Evolutionary conservation across 2,329 filamentous ascomycete species (phyloP).

Genomic region (Colletotrichum caudatum): DNA sequence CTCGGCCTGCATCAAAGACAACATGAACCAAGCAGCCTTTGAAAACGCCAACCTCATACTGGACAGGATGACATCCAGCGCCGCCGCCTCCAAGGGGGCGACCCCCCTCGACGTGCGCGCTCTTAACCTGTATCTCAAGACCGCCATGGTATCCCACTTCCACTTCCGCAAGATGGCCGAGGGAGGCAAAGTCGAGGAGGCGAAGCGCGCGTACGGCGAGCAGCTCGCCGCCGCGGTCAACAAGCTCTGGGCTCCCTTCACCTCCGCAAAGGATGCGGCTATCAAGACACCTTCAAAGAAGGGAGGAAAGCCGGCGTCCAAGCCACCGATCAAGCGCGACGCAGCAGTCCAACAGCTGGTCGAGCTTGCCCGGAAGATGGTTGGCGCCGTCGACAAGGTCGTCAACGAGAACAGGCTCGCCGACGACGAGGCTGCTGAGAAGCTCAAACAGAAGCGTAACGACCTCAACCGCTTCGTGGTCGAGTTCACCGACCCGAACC

Average conservation of each 20-base stretch:
- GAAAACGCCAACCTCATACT: slow-evolving; percentile 74
- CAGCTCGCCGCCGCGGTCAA: slow-evolving; percentile 65
- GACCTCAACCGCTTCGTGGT: slow-evolving; percentile 48
- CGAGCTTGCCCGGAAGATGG: slow-evolving; percentile 60
- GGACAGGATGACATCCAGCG: slow-evolving; percentile 66
- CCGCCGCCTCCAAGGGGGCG: slow-evolving; percentile 33
- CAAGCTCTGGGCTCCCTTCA: slow-evolving; percentile 64
- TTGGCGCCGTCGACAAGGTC: slow-evolving; percentile 59
- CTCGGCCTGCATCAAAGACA: slow-evolving; percentile 79
- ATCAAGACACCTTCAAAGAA: slow-evolving; percentile 46
- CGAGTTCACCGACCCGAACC: slow-evolving; percentile 38
- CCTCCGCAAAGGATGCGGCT: slow-evolving; percentile 52
- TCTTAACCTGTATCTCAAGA: slow-evolving; percentile 67
- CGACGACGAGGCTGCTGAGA: slow-evolving; percentile 47
- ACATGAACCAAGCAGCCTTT: slow-evolving; percentile 78
- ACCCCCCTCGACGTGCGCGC: slow-evolving; percentile 59
- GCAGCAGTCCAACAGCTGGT: slow-evolving; percentile 57
- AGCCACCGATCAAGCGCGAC: slow-evolving; percentile 44
- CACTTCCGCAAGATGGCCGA: slow-evolving; percentile 51
- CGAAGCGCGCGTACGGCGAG: slow-evolving; percentile 59
- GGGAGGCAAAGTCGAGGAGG: slow-evolving; percentile 49
- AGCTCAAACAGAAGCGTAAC: slow-evolving; percentile 49
- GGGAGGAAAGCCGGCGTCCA: not conserved
- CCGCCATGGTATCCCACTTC: slow-evolving; percentile 63
- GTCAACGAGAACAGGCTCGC: slow-evolving; percentile 55